Percentiles rank a stretch among this genome's conserved stretches.
Conservation (phyloP, 495 filamentous ascomycete species). For the Neurospora terricola region DNA sequence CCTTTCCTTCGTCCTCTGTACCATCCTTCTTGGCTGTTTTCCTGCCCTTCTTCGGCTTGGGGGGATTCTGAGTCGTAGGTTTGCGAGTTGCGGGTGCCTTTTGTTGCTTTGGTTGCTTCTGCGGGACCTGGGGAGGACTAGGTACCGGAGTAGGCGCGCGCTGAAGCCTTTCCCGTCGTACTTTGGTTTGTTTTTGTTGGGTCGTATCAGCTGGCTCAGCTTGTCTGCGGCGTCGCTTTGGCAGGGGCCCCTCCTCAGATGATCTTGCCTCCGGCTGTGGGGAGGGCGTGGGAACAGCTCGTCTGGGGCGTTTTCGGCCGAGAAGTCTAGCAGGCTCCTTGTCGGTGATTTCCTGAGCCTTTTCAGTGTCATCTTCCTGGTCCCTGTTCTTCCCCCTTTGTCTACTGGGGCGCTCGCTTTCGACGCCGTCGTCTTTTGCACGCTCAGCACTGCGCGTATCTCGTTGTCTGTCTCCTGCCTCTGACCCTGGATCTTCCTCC, state of each 20-base stretch:
- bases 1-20: constrained; percentile 16
- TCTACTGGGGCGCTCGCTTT: constrained; percentile 8
- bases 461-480: constrained; percentile 11
- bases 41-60: constrained; percentile 5
- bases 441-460: constrained; percentile 8
- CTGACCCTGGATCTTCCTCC: constrained; percentile 1
- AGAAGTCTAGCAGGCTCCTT: constrained; percentile 25
- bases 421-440: constrained; percentile 8
- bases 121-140: not conserved
- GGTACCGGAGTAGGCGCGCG: not conserved
- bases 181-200: constrained; percentile 26
- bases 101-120: not conserved
- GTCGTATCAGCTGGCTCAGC: constrained; percentile 20
- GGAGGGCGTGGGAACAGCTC: constrained; percentile 19
- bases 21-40: constrained; percentile 1
- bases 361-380: constrained; percentile 11
- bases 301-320: constrained; percentile 28
- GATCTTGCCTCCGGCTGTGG: constrained; percentile 18
- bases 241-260: constrained; percentile 14
- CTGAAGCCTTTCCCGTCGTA: not conserved
- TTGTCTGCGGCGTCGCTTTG: constrained; percentile 27
- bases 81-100: constrained; percentile 11
- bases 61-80: constrained; percentile 7
- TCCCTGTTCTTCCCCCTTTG: constrained; percentile 14
- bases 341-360: constrained; percentile 22